Evolutionary conservation across 1,139 yeast species (phyloP).

Genomic region (Nematodospora anomalae): DNA sequence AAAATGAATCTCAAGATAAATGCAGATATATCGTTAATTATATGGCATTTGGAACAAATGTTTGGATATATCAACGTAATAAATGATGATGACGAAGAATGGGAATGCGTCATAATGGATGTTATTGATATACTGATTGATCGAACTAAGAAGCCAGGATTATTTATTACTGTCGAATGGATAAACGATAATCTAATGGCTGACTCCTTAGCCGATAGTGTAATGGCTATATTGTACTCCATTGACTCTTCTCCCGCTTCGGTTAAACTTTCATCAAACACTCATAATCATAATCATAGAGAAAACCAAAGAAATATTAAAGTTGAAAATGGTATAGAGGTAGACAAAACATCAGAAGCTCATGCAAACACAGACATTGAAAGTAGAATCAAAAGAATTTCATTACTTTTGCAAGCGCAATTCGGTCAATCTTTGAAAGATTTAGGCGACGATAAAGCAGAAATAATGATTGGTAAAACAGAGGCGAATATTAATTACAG

Average conservation of each 20-base stretch:
- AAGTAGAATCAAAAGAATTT: slow-evolving; percentile 63
- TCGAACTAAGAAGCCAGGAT: slow-evolving; percentile 35
- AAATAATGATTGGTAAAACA: slow-evolving; percentile 66
- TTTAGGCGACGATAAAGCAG: slow-evolving; percentile 46
- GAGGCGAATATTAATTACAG: slow-evolving; percentile 69
- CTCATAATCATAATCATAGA: slow-evolving; percentile 52
- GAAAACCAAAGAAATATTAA: slow-evolving; percentile 24
- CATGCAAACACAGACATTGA: slow-evolving; percentile 40
- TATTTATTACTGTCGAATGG: slow-evolving; percentile 77
- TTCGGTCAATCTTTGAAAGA: slow-evolving; percentile 74
- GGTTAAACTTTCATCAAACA: slow-evolving; percentile 73
- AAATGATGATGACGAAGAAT: slow-evolving; percentile 58
- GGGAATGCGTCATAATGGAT: slow-evolving; percentile 52
- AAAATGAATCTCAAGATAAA: slow-evolving; percentile 74
- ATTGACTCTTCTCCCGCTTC: slow-evolving; percentile 96
- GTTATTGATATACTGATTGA: slow-evolving; percentile 50
- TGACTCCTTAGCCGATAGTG: slow-evolving; percentile 93
- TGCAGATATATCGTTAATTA: slow-evolving; percentile 76
- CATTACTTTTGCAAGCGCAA: slow-evolving; percentile 71
- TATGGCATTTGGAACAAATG: slow-evolving; percentile 94
- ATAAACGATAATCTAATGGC: slow-evolving; percentile 77
- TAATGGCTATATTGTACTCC: slow-evolving; percentile 83
- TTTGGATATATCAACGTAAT: slow-evolving; percentile 78
- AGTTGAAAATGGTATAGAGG: slow-evolving; percentile 5
- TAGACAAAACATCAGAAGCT: slow-evolving; percentile 17